Evolutionary conservation across 495 filamentous ascomycete genomes (phyloP), one percentile per base, ranked within the genome.

Genomic region (Hyaloscypha hepaticicola): DNA sequence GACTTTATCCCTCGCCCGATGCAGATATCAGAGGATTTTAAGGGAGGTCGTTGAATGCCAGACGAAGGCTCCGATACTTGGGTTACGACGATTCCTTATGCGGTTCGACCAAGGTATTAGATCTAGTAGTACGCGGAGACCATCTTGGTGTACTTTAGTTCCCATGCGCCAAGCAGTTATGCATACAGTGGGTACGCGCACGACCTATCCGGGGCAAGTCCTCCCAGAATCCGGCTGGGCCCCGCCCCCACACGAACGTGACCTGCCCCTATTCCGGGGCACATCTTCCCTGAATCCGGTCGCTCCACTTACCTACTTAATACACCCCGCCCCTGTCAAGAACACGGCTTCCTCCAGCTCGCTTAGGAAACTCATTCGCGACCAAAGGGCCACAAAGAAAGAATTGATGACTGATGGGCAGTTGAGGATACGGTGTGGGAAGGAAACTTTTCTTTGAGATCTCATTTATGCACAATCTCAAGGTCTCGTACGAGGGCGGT

Each of bases 211-310:
- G 53, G 53, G 9, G 53, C 25, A 31, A 24, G 4, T 16, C n/a
- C 14, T 56, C 29, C 29, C 25, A 1, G 53, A 14, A 56, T 27
- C 53, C 53, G 53, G 26, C 8, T 31, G 12, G 53, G 24, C 25
- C 11, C 53, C 53, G 53, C 11, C 53, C 53, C 29, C 22, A 56
- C 25, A 27, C 3, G 6, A 33, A 31, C 53, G 28, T 31, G 2
- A 29, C 26, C 53, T 26, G 53, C 53, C 53, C 53, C 53, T 26
- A 29, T 9, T 5, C 26, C 53, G 53, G 26, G 31, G 19, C 53
- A 56, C 53, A 56, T 29, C 19, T 31, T 56, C 22, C 29, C 53
- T 56, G 38, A 45, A 45, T 45, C 38, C 38, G 38, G 38, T 45
- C 38, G 11, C 11, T 45, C 38, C 38, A 16, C 38, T 16, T 16